A percentile compares a stretch with the other conserved stretches of the same genome.
Conservation (phyloP, 306 rosid species). For the Malus domestica region ASM211411v1 NC_041804.1:8065001-8065500, state of each 20-base stretch:
- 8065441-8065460: background rate
- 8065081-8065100: conserved; percentile 36
- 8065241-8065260: conserved; percentile 26
- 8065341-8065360: conserved; percentile 13
- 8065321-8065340: conserved; percentile 41
- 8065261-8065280: conserved; percentile 40
- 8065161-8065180: conserved; percentile 38
- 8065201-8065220: conserved; percentile 37
- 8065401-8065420: background rate
- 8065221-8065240: conserved; percentile 43
- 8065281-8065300: conserved; percentile 40
- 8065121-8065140: conserved; percentile 27
- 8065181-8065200: conserved; percentile 30
- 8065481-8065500: background rate
- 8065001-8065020: conserved; percentile 46
- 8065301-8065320: conserved; percentile 42
- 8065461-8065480: background rate
- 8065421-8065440: background rate
- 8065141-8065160: conserved; percentile 23
- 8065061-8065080: conserved; percentile 31
- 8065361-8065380: no score
- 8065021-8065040: conserved; percentile 15
- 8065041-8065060: conserved; percentile 41
- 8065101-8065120: conserved; percentile 33
- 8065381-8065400: background rate